Base-by-base conservation (phyloP, 169 alveolate genomes). In the Eimeria sp. region DNA sequence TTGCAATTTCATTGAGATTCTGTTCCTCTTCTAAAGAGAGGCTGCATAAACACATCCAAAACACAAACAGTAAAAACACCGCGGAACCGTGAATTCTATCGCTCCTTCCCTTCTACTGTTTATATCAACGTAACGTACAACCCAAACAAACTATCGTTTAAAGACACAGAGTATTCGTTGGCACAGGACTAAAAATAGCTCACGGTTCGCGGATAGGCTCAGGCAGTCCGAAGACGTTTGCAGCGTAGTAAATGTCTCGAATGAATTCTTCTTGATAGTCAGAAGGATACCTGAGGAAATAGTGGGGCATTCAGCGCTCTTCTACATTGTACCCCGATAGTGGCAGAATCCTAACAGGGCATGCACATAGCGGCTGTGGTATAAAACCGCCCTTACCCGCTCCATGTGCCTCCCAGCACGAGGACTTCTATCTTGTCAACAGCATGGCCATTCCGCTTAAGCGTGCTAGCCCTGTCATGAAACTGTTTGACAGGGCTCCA, bases 361-460 rank as follows among this genome's bases (percentile, higher is more conserved):
- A 83, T 34, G 34, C 18, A 9, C 25, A 54, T 43, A 0, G 40
- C 10, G 47, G 47, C 43, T 25, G 27, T n/a, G 22, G 13, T 14
- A 2, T 5, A 16, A 11, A n/a, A 49, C 14, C 25, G 34, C 27
- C 54, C 97, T 58, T 65, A 97, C 95, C 96, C 97, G 72, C 97
- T 94, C 99, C 99, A 99, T 25, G 99, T 99, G 30, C 99, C 99
- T 13, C 99, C 99, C 89, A 99, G 96, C 27, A 99, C 99, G 61
- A 99, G 97, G 54, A 99, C 97, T 95, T 99, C 99, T 45, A 99
- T 98, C 96, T 99, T 99, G 97, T 99, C 99, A 57, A 98, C 97
- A 9, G 96, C 98, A 95, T 98, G 99, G 49, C 99, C 99, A 95
- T 98, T 98, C 88, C 98, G 98, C 72, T 98, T 98, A 22, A 99